These are phyloP conservation scores for Picochlorum sp. DNA, from an alignment of 139 green algal genomes.

Conservation along the genomic window DNA sequence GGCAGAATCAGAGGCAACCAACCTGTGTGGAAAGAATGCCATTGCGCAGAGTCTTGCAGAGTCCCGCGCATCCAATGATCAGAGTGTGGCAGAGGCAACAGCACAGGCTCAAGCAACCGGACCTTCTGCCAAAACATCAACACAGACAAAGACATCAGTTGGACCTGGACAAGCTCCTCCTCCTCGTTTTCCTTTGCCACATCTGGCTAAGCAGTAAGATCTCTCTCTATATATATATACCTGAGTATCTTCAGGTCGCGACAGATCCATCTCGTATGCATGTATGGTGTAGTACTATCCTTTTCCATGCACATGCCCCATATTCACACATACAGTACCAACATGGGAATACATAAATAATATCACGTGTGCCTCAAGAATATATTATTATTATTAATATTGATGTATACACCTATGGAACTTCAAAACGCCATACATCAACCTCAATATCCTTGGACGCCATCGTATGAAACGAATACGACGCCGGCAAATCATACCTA, in stretches of 20 bases:
- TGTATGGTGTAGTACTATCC: no score
- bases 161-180: not conserved
- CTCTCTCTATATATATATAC: no score
- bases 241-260: no score
- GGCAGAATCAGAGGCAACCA: constrained; percentile 3
- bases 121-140: not conserved
- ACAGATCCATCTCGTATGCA: no score
- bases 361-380: no score
- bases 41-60: constrained; percentile 5
- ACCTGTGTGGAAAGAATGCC: not conserved
- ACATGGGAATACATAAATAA: no score
- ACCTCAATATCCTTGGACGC: constrained; percentile 72
- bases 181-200: constrained; percentile 7
- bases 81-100: not conserved
- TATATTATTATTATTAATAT: no score
- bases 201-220: not conserved
- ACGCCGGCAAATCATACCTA: constrained; percentile 84
- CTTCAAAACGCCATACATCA: constrained; percentile 74
- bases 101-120: constrained; percentile 2
- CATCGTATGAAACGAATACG: constrained; percentile 79
- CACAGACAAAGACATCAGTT: constrained; percentile 6
- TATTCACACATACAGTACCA: no score
- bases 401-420: constrained; percentile 1
- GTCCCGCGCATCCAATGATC: not conserved
- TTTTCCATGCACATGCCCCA: no score